These are phyloP conservation scores for Diaporthe longicolla DNA, from an alignment of 2,329 filamentous ascomycete genomes.

Conservation along the genomic window DNA sequence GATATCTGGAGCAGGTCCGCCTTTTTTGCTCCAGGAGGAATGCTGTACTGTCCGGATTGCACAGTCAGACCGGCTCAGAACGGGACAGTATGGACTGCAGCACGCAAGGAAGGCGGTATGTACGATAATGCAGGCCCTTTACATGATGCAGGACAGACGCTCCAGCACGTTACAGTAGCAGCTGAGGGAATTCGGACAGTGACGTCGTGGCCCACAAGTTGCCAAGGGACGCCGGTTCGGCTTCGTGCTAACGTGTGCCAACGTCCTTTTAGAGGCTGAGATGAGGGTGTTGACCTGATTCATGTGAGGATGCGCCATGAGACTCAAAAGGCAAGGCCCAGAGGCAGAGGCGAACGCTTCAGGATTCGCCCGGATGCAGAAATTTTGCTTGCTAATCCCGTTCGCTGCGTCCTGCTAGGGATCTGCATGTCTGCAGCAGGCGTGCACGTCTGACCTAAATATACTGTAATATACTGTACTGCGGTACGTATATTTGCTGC, in stretches of 20 bases:
- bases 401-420: background rate
- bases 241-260: background rate
- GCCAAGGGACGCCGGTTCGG: slow-evolving; percentile 11
- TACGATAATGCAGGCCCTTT: slow-evolving; percentile 20
- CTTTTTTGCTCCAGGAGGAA: slow-evolving; percentile 24
- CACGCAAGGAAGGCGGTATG: slow-evolving; percentile 30
- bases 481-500: background rate
- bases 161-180: slow-evolving; percentile 21
- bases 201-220: slow-evolving; percentile 33
- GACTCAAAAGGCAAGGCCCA: background rate
- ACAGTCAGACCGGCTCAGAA: slow-evolving; percentile 11
- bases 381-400: slow-evolving; percentile 16
- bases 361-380: background rate
- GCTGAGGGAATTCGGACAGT: slow-evolving; percentile 28
- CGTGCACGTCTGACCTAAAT: too few relatives aligned
- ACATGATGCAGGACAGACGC: slow-evolving; percentile 10
- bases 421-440: background rate
- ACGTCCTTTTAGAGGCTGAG: background rate
- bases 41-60: slow-evolving; percentile 9
- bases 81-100: slow-evolving; percentile 7
- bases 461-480: background rate
- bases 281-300: slow-evolving; percentile 30
- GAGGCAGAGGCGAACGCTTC: slow-evolving; percentile 6
- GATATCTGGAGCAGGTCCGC: slow-evolving; percentile 19
- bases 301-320: slow-evolving; percentile 23